These are phyloP conservation scores for Aphanocladium album DNA, from an alignment of 2,329 filamentous ascomycete genomes.

Conservation along the genomic window DNA sequence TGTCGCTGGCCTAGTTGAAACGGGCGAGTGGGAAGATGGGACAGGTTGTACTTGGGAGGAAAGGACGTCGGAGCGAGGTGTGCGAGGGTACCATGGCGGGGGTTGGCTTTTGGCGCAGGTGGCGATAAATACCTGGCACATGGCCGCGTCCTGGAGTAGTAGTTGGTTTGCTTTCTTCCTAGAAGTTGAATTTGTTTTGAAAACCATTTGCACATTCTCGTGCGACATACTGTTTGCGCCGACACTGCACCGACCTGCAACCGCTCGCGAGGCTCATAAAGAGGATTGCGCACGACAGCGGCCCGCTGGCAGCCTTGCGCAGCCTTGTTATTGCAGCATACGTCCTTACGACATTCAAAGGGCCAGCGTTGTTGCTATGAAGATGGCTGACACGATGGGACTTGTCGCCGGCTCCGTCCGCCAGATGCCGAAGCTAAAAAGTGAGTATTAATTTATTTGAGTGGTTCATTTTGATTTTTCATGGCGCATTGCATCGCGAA, in stretches of 20 bases:
- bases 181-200: not conserved
- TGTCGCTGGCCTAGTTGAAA: not conserved
- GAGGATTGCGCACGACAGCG: not conserved
- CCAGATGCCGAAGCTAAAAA: not conserved
- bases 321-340: not conserved
- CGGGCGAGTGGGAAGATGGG: not conserved
- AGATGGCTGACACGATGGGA: not conserved
- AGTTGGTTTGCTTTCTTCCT: not conserved
- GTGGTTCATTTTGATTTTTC: not conserved
- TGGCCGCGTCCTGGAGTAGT: not conserved
- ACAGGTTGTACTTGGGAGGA: not conserved
- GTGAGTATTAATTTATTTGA: not conserved
- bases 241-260: not conserved
- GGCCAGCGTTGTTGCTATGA: not conserved
- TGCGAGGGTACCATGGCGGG: not conserved
- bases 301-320: constrained; percentile 3
- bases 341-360: not conserved
- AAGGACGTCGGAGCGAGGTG: not conserved
- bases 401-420: not conserved
- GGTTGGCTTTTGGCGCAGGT: not conserved
- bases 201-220: not conserved
- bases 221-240: too few relatives aligned
- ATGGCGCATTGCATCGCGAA: too few relatives aligned
- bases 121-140: not conserved
- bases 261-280: too few relatives aligned